Base-by-base conservation (phyloP, 148 eudicot species). In the Heliosperma pusillum region DNA sequence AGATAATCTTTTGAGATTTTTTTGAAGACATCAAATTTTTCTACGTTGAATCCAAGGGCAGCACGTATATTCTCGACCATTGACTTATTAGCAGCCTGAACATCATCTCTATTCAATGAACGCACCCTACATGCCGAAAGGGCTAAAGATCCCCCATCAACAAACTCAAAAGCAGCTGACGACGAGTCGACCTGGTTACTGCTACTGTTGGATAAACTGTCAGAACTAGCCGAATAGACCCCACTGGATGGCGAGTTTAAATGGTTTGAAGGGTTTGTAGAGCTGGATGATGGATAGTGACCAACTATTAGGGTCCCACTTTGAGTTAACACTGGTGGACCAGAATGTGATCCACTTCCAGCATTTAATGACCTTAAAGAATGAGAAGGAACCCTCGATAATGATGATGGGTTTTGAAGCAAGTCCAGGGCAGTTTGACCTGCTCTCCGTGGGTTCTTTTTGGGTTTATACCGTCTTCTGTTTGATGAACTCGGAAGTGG, bases 1-100 rank as follows among this genome's bases (percentile, higher is more conserved):
- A 94, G 88, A 76, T 86, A 91, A 81, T 91, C 89, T 66, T 83
- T 84, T 22, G 98, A 89, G 71, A 91, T 84, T 42, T 78, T 84
- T 78, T 89, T 93, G 77, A 93, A 89, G 55, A 86, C 85, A 47
- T 79, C 78, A 77, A 50, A 93, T 77, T 88, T 93, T 59, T 81
- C 90, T 74, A 87, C 84, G 81, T 87, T 92, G 58, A 79, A 86
- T 50, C 83, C 85, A 62, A 93, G 78, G 63, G 87, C 88, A 72
- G 81, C 85, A 42, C 83, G 87, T 58, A 93, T 89, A 68, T 80
- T 85, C 56, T 89, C 93, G 63, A 89, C 90, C 82, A 92, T 83
- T 36, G 93, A 87, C 76, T 87, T 80, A 24, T 80, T 89, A 42
- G 90, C 88, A 69, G 87, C 78, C 33, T 82, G 88, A 76, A 82